phyloP scores from a whole-genome alignment of 169 alveolate species.

The Blepharisma undulans region DNA sequence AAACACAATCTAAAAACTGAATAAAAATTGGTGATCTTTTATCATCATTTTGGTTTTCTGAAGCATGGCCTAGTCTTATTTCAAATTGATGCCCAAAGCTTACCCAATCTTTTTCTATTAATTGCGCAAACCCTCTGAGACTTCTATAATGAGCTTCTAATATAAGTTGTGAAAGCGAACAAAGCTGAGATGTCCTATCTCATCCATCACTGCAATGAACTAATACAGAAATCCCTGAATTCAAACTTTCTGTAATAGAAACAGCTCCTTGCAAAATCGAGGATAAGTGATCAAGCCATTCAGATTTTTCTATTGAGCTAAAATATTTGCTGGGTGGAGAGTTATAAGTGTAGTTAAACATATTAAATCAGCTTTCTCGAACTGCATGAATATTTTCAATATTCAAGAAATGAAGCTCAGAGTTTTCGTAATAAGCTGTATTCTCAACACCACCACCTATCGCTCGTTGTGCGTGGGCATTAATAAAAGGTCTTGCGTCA shows the following conservation, averaged over 20 bases:
- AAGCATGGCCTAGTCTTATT: conserved; percentile 69
- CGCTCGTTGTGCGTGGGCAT: conserved; percentile 34
- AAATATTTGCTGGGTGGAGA: background rate
- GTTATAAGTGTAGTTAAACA: background rate
- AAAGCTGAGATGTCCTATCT: conserved; percentile 91
- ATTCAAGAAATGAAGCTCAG: conserved; percentile 20
- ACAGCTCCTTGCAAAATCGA: conserved; percentile 15
- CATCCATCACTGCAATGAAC: conserved; percentile 92
- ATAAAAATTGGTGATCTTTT: conserved; percentile 35
- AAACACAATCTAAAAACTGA: conserved; percentile 29
- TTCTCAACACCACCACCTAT: conserved; percentile 44
- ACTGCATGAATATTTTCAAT: conserved; percentile 38
- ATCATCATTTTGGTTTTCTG: conserved; percentile 1
- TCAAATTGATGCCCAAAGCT: conserved; percentile 87
- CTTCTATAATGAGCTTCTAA: conserved; percentile 87
- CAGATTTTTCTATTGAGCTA: conserved; percentile 25
- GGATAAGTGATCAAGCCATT: conserved; percentile 29
- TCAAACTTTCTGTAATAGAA: background rate
- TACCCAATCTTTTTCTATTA: conserved; percentile 88
- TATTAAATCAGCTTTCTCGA: conserved; percentile 24
- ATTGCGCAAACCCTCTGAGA: conserved; percentile 78
- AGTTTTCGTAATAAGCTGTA: conserved; percentile 5
- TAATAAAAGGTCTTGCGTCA: conserved; percentile 37
- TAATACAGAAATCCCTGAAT: conserved; percentile 47
- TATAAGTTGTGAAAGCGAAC: conserved; percentile 71